phyloP scores from a whole-genome alignment of 768 basidiomycete species.

The Termitomyces sp. region DNA sequence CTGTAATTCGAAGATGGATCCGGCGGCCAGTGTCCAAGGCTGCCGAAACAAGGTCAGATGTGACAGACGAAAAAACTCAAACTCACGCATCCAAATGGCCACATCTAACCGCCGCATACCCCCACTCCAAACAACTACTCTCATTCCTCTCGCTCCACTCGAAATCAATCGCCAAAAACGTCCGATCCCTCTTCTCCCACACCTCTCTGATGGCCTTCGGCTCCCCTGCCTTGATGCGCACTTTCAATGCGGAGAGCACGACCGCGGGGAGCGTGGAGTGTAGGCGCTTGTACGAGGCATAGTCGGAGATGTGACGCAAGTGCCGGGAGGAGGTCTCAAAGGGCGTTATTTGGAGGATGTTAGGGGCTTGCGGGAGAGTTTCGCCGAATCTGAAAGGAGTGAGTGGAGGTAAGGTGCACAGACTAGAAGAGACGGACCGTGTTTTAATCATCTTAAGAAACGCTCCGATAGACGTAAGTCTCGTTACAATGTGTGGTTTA shows the following conservation, averaged over 20 bases:
- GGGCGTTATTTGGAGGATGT: slow-evolving; percentile 62
- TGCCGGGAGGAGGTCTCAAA: slow-evolving; percentile 67
- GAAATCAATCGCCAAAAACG: slow-evolving; percentile 71
- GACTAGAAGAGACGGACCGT: slow-evolving; percentile 35
- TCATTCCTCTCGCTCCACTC: slow-evolving; percentile 72
- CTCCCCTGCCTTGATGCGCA: slow-evolving; percentile 62
- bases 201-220: slow-evolving; percentile 57
- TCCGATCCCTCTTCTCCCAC: slow-evolving; percentile 68
- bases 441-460: slow-evolving; percentile 87
- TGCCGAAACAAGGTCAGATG: no score
- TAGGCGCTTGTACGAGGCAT: slow-evolving; percentile 62
- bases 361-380: slow-evolving; percentile 64
- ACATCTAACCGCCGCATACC: slow-evolving; percentile 76
- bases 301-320: slow-evolving; percentile 65
- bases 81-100: slow-evolving; percentile 59
- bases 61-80: background rate
- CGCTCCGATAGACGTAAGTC: slow-evolving; percentile 60
- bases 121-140: slow-evolving; percentile 70
- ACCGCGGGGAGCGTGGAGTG: slow-evolving; percentile 68
- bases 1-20: slow-evolving; percentile 72
- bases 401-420: background rate
- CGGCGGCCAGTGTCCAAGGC: slow-evolving; percentile 69
- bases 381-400: slow-evolving; percentile 60
- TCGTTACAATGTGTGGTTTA: slow-evolving; percentile 75
- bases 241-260: slow-evolving; percentile 57